Evolutionary conservation across 2,329 filamentous ascomycete genomes (phyloP), one percentile per base, ranked within the genome.

Genomic region (Zymoseptoria crescenta): DNA sequence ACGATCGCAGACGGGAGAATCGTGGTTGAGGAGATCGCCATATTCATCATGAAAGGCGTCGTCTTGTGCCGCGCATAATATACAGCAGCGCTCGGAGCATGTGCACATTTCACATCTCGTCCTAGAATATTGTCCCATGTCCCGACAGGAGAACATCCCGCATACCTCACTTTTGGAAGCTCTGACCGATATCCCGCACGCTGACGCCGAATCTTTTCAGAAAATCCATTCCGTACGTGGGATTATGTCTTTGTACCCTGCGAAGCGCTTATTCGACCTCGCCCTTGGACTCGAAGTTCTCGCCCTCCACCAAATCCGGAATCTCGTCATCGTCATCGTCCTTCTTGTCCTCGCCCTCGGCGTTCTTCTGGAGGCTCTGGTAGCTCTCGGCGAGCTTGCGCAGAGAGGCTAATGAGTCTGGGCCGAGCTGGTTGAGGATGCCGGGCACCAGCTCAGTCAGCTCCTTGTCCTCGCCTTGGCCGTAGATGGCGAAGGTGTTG

Each of bases 401-500:
- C 74, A 99, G 90, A 65, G 91, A 96, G 62, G 94, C 94, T 62
- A 99, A 89, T 65, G 91, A 96, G 83, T 99, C 94, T 73, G 94
- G 94, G 73, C 94, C 94, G 65, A 99, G 91, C 83, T 99, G 94
- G 88, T 97, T 99, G 66, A 99, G 89, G 80, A 99, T 99, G 67
- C 94, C 94, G 72, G 94, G 94, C 68, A 99, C 94, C 72, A 99
- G 91, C 83, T 99, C 94, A 64, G 94, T 99, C 69, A 99, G 89
- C 83, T 99, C 94, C 86, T 99, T 99, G 81, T 99, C 94, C 82
- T 99, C 94, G 68, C 93, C 94, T 77, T 91, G 87, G 71, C 94
- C 94, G 83, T 97, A 99, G 83, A 99, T 95, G 80, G 94, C 94
- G 79, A 97, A 99, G 77, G 94, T 99, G 87, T 99, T 99, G 79